phyloP scores from a whole-genome alignment of 139 green algal genomes.

The Astrephomene gubernaculifera region DNA sequence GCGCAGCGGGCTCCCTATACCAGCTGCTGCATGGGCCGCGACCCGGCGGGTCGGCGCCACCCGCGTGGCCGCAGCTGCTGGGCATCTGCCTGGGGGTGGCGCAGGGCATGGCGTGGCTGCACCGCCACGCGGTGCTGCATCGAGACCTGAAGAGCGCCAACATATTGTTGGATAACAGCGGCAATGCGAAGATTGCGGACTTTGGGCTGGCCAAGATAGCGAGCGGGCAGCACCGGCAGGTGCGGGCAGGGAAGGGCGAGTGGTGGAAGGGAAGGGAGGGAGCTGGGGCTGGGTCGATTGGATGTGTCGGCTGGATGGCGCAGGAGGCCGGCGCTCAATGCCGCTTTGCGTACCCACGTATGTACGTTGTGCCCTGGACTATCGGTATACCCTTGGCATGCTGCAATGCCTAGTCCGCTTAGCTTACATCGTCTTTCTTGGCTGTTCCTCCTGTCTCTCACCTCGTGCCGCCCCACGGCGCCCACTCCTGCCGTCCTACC shows the following conservation, averaged over 20 bases:
- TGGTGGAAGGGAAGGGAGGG: not conserved
- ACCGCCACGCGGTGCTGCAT: constrained; percentile 68
- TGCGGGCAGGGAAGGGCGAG: not conserved
- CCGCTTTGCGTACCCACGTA: too few relatives aligned
- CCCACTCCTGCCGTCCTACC: not conserved
- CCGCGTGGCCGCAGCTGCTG: constrained; percentile 55
- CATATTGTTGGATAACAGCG: constrained; percentile 69
- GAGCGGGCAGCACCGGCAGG: constrained; percentile 4
- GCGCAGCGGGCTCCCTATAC: constrained; percentile 59
- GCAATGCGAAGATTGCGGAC: constrained; percentile 29
- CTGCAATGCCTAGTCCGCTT: too few relatives aligned
- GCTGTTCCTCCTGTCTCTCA: not conserved
- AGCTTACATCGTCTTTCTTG: too few relatives aligned
- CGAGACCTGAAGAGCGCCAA: constrained; percentile 73
- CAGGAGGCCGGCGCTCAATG: too few relatives aligned
- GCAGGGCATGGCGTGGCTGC: constrained; percentile 73
- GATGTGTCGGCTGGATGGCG: too few relatives aligned
- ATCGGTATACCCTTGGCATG: too few relatives aligned
- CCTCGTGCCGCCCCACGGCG: not conserved
- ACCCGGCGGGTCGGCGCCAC: not conserved
- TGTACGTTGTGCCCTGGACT: too few relatives aligned
- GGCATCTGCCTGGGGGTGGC: constrained; percentile 68
- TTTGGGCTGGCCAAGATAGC: constrained; percentile 37
- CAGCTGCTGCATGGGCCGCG: constrained; percentile 44
- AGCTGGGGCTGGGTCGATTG: too few relatives aligned